phyloP scores from a whole-genome alignment of 2,329 filamentous ascomycete species.

The Coniochaeta sp. region DNA sequence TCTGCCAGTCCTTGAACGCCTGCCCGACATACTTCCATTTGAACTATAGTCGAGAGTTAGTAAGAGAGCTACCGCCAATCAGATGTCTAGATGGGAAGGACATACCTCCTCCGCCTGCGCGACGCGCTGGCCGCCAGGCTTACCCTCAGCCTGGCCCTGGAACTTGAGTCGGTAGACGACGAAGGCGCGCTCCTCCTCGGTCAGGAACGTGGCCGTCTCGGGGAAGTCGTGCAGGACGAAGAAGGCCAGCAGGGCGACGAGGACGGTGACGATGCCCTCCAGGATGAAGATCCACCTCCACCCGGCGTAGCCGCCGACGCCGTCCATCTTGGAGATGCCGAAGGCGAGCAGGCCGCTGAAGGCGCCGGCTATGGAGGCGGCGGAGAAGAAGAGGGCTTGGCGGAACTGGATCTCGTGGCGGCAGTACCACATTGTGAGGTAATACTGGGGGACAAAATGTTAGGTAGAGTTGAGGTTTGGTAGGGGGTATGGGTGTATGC shows the following conservation, averaged over 20 bases:
- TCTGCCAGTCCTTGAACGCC: constrained; percentile 75
- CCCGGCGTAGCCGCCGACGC: constrained; percentile 48
- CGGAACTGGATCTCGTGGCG: constrained; percentile 47
- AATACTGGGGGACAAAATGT: constrained; percentile 27
- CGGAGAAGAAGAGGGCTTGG: constrained; percentile 73
- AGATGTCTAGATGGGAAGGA: background rate
- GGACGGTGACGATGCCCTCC: constrained; percentile 14
- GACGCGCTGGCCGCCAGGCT: constrained; percentile 18
- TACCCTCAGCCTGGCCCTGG: constrained; percentile 38
- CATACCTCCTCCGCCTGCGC: constrained; percentile 58
- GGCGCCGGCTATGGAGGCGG: constrained; percentile 70
- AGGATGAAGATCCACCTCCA: constrained; percentile 64
- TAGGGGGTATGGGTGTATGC: constrained; percentile 5
- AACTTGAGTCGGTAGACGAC: constrained; percentile 63
- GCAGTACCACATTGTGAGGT: constrained; percentile 52
- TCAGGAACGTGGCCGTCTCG: constrained; percentile 68
- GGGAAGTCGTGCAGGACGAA: constrained; percentile 76
- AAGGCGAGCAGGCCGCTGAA: constrained; percentile 68
- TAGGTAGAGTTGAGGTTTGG: background rate
- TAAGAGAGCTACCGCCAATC: background rate
- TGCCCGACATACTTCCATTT: constrained; percentile 67
- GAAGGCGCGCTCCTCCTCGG: constrained; percentile 60
- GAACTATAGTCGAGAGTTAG: constrained; percentile 33
- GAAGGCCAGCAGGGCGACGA: constrained; percentile 60
- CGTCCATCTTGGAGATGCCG: constrained; percentile 62